Base-by-base conservation (phyloP, 2,329 filamentous ascomycete species). In the Mollisiaceae sp. region DNA sequence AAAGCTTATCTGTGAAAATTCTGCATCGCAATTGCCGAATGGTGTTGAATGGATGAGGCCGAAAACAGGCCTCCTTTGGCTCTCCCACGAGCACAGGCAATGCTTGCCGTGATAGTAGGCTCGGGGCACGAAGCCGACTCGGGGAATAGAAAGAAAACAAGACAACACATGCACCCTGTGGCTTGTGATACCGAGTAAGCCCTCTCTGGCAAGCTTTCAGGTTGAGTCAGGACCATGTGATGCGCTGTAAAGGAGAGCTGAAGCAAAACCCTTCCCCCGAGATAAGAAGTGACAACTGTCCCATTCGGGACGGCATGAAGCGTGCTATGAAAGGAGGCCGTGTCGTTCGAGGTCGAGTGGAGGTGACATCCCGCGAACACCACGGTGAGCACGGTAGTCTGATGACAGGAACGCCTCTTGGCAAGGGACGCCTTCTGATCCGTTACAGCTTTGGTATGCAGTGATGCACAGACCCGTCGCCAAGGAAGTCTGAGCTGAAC, bases 381-480 rank as follows among this genome's bases (percentile, higher is more conserved):
- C 27, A 32, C 27, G 27, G 27, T 32, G 43, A 39, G 47, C 43
- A 50, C 36, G 36, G 22, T 12, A 50, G 59, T 64, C 62, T 60
- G 57, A 43, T 65, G 65, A 67, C 62, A 38, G 20, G n/a, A 45
- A 36, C 22, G 14, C 22, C 41, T 45, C 41, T 43, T 18, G 27
- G 61, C 55, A 59, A 47, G 52, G 60, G 45, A 22, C 6, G 38
- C 54, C 43, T 50, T 47, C 24, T 60, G 43, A 62, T 62, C 61
- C 60, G 60, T 36, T 59, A 60, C 60, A 60, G 55, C 45, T 55
- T n/a, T 56, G 43, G 36, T 20, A 62, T 65, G 65, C 65, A 60
- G 43, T 24, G 15, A 62, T 65, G 65, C 65, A 60, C 47, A 43
- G 35, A 54, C 47, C 65, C 65, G 57, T 60, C 59, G 56, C 60